Conservation (phyloP, 2,329 filamentous ascomycete species). For the Metarhizium anisopliae region DNA sequence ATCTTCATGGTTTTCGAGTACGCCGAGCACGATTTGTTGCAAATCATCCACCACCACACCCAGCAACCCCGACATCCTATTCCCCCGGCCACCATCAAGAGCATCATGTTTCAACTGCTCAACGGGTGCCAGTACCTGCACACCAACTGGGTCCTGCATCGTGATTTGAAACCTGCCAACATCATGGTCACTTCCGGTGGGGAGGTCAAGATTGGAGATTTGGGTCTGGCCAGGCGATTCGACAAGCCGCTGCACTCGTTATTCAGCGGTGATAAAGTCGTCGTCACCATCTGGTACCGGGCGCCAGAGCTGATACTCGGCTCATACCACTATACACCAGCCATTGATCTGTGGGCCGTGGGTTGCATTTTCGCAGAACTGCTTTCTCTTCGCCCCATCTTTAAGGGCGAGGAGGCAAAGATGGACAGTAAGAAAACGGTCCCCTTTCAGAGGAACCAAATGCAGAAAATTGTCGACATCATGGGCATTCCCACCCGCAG, state of each 20-base stretch:
- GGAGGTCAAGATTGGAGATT: constrained; percentile 88
- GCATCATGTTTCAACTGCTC: constrained; percentile 90
- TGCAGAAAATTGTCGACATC: constrained; percentile 98
- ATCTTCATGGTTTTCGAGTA: constrained; percentile 99
- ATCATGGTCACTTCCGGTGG: constrained; percentile 94
- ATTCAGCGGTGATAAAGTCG: constrained; percentile 92
- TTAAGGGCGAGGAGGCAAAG: constrained; percentile 97
- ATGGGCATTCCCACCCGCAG: constrained; percentile 86
- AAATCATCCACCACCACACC: constrained; percentile 97
- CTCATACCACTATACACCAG: constrained; percentile 91
- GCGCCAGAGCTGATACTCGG: constrained; percentile 90
- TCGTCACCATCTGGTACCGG: constrained; percentile 98
- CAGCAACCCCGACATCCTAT: constrained; percentile 83
- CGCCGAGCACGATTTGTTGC: constrained; percentile 90
- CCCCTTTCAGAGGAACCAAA: constrained; percentile 94
- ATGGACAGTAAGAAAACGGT: constrained; percentile 98
- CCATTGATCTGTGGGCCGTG: constrained; percentile 95
- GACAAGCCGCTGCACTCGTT: constrained; percentile 88
- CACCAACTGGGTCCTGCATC: constrained; percentile 93
- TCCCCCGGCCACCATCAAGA: constrained; percentile 79
- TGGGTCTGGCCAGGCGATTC: constrained; percentile 86
- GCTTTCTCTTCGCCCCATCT: constrained; percentile 82
- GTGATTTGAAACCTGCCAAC: constrained; percentile 94
- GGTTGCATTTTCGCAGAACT: constrained; percentile 97
- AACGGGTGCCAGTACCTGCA: constrained; percentile 94